Evolutionary conservation across 768 basidiomycete genomes (phyloP).

Genomic region (Cystofilobasidium capitatum): DNA sequence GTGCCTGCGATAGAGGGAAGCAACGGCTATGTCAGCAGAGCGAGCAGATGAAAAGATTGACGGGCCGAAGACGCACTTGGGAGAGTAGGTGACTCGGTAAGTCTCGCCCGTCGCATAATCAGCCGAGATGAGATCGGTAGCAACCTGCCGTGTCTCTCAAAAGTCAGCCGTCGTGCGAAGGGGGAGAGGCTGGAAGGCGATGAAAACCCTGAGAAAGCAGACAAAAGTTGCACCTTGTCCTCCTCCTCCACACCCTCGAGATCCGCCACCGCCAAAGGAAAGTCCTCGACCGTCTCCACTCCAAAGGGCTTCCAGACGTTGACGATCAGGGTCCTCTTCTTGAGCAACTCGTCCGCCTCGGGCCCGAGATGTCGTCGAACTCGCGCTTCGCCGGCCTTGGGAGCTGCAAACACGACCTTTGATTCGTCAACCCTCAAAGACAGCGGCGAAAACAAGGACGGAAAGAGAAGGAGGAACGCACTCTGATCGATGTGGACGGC

Average conservation of each 20-base stretch:
- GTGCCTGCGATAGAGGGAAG: background rate
- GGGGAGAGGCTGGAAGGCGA: background rate
- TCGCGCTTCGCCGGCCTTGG: conserved; percentile 1
- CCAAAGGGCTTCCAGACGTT: conserved; percentile 16
- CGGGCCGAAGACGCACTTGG: background rate
- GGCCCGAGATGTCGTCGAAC: conserved; percentile 3
- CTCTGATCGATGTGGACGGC: conserved; percentile 19
- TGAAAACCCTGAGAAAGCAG: background rate
- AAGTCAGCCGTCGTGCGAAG: background rate
- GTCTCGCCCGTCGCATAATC: conserved; percentile 14
- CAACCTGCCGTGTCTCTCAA: background rate
- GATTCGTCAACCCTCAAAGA: background rate
- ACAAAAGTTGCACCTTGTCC: conserved; percentile 7
- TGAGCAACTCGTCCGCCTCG: background rate
- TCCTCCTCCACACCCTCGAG: background rate
- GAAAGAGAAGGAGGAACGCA: background rate
- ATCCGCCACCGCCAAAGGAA: conserved; percentile 10
- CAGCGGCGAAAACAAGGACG: background rate
- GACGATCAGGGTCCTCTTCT: conserved; percentile 6
- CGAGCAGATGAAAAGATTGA: background rate
- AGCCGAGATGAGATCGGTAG: conserved; percentile 9
- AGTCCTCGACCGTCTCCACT: conserved; percentile 5
- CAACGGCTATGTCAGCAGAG: background rate
- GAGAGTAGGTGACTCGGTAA: background rate
- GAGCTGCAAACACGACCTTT: background rate